phyloP scores from a whole-genome alignment of 306 rosid genomes.

The Notholithocarpus densiflorus region DNA sequence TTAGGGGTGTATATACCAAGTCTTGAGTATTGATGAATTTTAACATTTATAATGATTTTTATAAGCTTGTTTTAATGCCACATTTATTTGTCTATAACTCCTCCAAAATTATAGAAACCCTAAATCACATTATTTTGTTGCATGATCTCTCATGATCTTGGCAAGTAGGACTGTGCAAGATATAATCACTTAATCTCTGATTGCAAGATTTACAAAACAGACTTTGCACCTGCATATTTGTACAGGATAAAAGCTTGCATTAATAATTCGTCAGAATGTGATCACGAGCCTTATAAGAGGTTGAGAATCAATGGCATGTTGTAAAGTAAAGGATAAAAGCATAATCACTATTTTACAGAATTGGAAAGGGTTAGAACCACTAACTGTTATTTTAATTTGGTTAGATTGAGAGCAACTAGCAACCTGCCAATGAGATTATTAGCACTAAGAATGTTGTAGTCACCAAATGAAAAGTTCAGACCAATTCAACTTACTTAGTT shows the following conservation, averaged over 20 bases:
- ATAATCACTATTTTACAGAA: too few species aligned
- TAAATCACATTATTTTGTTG: not conserved
- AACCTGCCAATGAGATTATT: too few species aligned
- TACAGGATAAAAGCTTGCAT: not conserved
- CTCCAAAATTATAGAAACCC: not conserved
- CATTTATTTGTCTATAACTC: not conserved
- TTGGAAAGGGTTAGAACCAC: not conserved
- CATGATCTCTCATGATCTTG: not conserved
- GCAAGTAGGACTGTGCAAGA: not conserved
- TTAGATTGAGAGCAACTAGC: too few species aligned
- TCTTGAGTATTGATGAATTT: not conserved
- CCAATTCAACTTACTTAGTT: too few species aligned
- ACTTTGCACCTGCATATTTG: not conserved
- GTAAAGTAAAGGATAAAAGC: not conserved
- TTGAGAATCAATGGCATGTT: not conserved
- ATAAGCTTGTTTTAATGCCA: not conserved
- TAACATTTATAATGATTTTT: not conserved
- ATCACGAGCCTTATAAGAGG: not conserved
- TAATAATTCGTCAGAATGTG: not conserved
- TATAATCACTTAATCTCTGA: not conserved
- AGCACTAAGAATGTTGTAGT: too few species aligned
- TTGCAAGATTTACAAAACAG: not conserved
- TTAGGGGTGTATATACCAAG: not conserved
- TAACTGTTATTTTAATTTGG: too few species aligned
- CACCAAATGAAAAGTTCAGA: too few species aligned